Evolutionary conservation across 192 early-diverging fungal species (phyloP), one percentile per base, ranked within the genome.

Genomic region (Spizellomyces sp.): DNA sequence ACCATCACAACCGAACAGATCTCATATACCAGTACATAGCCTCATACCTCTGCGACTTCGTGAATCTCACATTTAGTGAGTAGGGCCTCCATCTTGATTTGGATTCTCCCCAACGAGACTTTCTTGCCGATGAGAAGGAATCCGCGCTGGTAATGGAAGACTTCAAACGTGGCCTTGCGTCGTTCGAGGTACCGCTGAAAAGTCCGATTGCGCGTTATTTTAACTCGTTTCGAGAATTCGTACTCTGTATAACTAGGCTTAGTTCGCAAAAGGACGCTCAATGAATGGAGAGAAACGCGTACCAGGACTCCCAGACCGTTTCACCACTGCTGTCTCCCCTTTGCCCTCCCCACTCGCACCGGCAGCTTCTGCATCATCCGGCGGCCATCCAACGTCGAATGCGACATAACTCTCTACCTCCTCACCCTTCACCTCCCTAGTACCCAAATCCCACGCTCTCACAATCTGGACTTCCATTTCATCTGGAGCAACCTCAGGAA

Each of bases 321-420:
- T 70, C 9, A 83, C 81, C 5, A 75, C 73, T 4, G 76, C 68
- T 4, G 89, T 90, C 64, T 88, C 83, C 0, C 91, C 91, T 74
- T 91, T 92, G 10, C 83, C 88, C 45, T 84, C 73, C 48, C 81
- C 77, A 7, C 79, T 79, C 4, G 76, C 76, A 36, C 54, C 73
- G 10, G 42, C 54, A 15, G 46, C 6, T 41, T 42, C 45, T 9
- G 60, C 48, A 58, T 83, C 81, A 58, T 87, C 85, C 8, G 79
- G 73, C 14, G 90, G 90, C 90, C 90, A 91, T n/a, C 90, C 91
- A 10, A 91, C 57, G 78, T 94, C 91, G 83, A 83, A 94, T 10
- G 70, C 65, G 8, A 92, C 90, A 71, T 81, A 89, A 8, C 83
- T 80, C 8, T 91, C 89, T 55, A 94, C 76, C 54, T 89, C 86